A percentile compares a stretch with the other conserved stretches of the same genome.
phyloP scores from a whole-genome alignment of 2,329 filamentous ascomycete species.

The Cladosporium sp. region DNA sequence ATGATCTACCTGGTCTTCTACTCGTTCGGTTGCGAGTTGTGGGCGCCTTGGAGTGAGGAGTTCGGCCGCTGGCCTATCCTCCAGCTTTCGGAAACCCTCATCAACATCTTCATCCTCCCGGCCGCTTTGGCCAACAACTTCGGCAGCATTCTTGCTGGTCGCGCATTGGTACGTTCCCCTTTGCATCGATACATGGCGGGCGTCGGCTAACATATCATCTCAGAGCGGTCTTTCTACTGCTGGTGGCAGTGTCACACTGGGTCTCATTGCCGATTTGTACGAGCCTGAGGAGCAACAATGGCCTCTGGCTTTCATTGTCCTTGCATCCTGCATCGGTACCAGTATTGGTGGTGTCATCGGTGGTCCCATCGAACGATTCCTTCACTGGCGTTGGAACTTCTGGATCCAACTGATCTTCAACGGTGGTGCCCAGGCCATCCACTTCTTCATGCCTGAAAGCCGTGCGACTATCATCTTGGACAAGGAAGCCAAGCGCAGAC shows the following conservation, averaged over 20 bases:
- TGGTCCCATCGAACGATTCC: slow-evolving; percentile 35
- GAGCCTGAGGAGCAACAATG: slow-evolving; percentile 52
- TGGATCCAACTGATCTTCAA: slow-evolving; percentile 83
- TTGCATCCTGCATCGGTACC: slow-evolving; percentile 19
- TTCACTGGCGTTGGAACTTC: slow-evolving; percentile 70
- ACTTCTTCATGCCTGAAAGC: slow-evolving; percentile 68
- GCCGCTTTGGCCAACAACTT: slow-evolving; percentile 38
- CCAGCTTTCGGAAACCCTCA: slow-evolving; percentile 44
- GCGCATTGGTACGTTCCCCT: slow-evolving; percentile 31
- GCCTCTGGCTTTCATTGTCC: slow-evolving; percentile 54
- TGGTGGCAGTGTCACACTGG: slow-evolving; percentile 58
- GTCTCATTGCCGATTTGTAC: slow-evolving; percentile 60
- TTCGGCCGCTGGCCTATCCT: slow-evolving; percentile 44
- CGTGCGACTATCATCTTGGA: slow-evolving; percentile 72
- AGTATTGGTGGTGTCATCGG: slow-evolving; percentile 20
- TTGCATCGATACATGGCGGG: too few relatives aligned
- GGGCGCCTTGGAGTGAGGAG: slow-evolving; percentile 51
- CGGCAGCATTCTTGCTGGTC: slow-evolving; percentile 38
- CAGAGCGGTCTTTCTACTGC: slow-evolving; percentile 52
- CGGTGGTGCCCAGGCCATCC: slow-evolving; percentile 61
- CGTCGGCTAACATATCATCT: too few relatives aligned
- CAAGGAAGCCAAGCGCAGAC: slow-evolving; percentile 65
- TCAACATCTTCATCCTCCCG: slow-evolving; percentile 47
- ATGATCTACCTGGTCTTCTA: slow-evolving; percentile 45
- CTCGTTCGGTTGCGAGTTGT: slow-evolving; percentile 43